These are phyloP conservation scores for Gossypium herbaceum DNA, from an alignment of 345 rosid species.

Conservation along the genomic window DNA sequence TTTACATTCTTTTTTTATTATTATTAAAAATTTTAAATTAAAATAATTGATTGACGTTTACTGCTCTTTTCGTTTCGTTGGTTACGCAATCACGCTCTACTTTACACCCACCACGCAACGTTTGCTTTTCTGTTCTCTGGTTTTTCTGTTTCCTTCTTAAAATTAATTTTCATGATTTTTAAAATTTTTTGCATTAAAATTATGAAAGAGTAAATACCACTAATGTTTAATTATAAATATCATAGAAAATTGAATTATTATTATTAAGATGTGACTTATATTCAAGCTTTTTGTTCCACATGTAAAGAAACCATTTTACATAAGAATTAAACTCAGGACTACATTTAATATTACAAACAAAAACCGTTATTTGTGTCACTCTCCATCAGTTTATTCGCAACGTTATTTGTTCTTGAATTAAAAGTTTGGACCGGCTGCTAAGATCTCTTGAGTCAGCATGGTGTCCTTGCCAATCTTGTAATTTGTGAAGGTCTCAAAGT, in stretches of 20 bases:
- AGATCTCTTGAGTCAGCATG: constrained; percentile 74
- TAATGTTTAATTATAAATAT: too few species aligned
- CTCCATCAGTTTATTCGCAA: neutral
- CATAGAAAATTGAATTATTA: too few species aligned
- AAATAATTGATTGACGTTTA: too few species aligned
- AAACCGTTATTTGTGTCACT: constrained; percentile 1
- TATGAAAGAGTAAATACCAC: neutral
- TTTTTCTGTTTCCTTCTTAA: neutral
- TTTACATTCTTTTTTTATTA: neutral
- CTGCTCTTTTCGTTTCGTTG: neutral
- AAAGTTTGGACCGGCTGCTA: constrained; percentile 75
- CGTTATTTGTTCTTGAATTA: constrained; percentile 19
- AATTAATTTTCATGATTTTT: neutral
- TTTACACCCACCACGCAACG: neutral
- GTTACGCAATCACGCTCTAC: neutral
- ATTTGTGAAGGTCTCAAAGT: constrained; percentile 69
- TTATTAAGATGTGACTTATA: too few species aligned
- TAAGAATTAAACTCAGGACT: neutral
- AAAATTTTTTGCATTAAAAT: neutral
- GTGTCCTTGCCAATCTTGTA: constrained; percentile 74
- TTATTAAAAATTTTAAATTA: too few species aligned
- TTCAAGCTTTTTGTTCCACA: too few species aligned
- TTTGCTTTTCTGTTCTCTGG: neutral
- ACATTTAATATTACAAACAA: neutral
- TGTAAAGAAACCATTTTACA: neutral